phyloP scores from a whole-genome alignment of 1,139 yeast species.

The Trichomonascaceae sp. region DNA sequence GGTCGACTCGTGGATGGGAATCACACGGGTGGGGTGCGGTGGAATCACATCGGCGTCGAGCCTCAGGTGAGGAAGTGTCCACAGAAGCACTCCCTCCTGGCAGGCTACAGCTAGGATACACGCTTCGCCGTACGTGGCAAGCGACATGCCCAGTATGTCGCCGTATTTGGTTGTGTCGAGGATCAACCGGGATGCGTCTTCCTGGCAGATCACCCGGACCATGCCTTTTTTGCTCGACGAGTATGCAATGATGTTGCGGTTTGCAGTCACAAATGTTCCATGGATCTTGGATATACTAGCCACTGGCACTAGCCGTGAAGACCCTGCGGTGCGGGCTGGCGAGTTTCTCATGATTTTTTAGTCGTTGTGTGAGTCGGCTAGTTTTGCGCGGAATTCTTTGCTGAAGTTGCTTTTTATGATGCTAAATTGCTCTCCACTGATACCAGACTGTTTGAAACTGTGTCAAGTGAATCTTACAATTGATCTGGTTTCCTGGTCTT shows the following conservation, averaged over 20 bases:
- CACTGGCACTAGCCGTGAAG: conserved; percentile 13
- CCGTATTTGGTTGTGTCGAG: conserved; percentile 5
- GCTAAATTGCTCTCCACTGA: too few relatives aligned
- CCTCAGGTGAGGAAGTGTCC: conserved; percentile 5
- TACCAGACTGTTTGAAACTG: too few relatives aligned
- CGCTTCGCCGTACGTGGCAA: conserved; percentile 3
- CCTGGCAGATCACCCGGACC: conserved; percentile 17
- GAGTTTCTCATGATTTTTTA: too few relatives aligned
- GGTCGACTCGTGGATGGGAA: conserved; percentile 5
- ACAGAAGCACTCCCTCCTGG: conserved; percentile 4
- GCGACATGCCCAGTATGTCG: conserved; percentile 3
- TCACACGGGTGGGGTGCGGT: conserved; percentile 2
- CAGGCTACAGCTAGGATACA: conserved; percentile 6
- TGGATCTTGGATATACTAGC: conserved; percentile 10
- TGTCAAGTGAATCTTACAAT: too few relatives aligned
- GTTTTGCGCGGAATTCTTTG: too few relatives aligned
- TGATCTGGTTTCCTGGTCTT: too few relatives aligned
- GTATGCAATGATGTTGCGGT: conserved; percentile 20
- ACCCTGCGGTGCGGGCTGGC: conserved; percentile 2
- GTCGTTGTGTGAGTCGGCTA: too few relatives aligned
- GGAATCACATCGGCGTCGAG: conserved; percentile 5
- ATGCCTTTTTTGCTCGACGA: conserved; percentile 17
- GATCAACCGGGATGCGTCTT: conserved; percentile 14
- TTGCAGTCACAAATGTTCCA: conserved; percentile 19
- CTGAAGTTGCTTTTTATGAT: too few relatives aligned